These are phyloP conservation scores for Plenodomus lindquistii DNA, from an alignment of 2,329 filamentous ascomycete genomes.

Conservation along the genomic window DNA sequence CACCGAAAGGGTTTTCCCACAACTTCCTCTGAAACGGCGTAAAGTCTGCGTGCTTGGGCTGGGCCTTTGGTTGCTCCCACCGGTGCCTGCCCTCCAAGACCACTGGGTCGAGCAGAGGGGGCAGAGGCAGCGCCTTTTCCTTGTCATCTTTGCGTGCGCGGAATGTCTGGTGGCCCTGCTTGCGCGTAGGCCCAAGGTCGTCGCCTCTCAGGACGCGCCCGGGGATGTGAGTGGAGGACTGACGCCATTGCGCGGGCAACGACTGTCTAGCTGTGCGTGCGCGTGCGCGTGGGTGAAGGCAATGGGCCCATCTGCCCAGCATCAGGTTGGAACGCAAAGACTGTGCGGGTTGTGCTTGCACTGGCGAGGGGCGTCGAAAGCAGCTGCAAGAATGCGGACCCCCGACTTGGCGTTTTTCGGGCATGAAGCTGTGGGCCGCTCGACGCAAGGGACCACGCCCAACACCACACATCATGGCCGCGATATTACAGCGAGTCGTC, in stretches of 20 bases:
- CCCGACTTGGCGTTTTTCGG: conserved; percentile 23
- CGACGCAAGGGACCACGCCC: neutral
- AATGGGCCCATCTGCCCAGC: conserved; percentile 27
- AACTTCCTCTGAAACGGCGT: conserved; percentile 63
- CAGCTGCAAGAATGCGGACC: conserved; percentile 8
- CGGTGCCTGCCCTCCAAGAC: conserved; percentile 41
- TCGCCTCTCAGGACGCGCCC: conserved; percentile 18
- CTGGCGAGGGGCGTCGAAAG: neutral
- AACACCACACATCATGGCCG: conserved; percentile 35
- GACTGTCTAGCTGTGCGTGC: conserved; percentile 14
- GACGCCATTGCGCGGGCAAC: conserved; percentile 12
- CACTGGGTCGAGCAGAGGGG: conserved; percentile 53
- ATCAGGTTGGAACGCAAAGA: conserved; percentile 22
- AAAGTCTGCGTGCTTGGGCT: conserved; percentile 47
- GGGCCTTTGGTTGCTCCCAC: conserved; percentile 47
- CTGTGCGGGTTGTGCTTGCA: conserved; percentile 1
- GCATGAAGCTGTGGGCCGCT: too few relatives aligned
- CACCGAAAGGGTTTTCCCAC: conserved; percentile 67
- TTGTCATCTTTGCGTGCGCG: conserved; percentile 39
- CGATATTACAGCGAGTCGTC: conserved; percentile 28
- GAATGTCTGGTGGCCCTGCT: conserved; percentile 38
- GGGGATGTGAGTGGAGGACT: conserved; percentile 13
- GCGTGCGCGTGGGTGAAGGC: conserved; percentile 26
- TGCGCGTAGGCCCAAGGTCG: conserved; percentile 32
- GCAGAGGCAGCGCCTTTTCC: conserved; percentile 48